Conservation (phyloP, 2,329 filamentous ascomycete species). For the Dactylellina parvicollis region DNA sequence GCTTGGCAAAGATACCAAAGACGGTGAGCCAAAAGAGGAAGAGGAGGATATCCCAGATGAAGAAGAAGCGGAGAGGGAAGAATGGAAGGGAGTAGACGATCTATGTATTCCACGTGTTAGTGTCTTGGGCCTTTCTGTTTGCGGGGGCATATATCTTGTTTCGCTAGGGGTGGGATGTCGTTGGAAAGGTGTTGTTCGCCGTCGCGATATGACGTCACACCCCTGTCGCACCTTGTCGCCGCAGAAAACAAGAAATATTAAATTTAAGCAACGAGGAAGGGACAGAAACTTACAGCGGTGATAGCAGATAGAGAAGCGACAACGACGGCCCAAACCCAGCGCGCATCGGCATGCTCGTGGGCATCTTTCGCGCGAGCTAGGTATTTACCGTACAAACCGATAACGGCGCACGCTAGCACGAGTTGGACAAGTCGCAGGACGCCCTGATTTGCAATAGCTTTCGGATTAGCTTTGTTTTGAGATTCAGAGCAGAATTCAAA, state of each 20-base stretch:
- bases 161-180: no score
- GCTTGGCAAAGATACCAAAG: conserved; percentile 83
- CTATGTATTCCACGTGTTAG: conserved; percentile 8
- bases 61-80: conserved; percentile 58
- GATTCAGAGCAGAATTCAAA: not conserved
- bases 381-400: conserved; percentile 80
- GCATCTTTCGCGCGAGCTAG: conserved; percentile 68
- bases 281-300: conserved; percentile 64
- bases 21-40: conserved; percentile 74
- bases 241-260: conserved; percentile 55
- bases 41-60: conserved; percentile 64
- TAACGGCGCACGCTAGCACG: conserved; percentile 77
- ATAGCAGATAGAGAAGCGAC: conserved; percentile 73
- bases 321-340: conserved; percentile 80
- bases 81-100: conserved; percentile 50
- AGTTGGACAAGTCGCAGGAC: conserved; percentile 78
- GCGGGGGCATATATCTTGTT: no score
- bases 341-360: conserved; percentile 68
- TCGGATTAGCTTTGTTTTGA: not conserved
- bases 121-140: no score
- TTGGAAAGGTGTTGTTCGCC: not conserved
- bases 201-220: conserved; percentile 15
- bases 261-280: conserved; percentile 72
- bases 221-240: not conserved
- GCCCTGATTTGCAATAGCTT: conserved; percentile 57